Percentiles rank a stretch among this genome's conserved stretches.
Conservation (phyloP, 2,329 filamentous ascomycete species). For the Huntiella abstrusa region DNA sequence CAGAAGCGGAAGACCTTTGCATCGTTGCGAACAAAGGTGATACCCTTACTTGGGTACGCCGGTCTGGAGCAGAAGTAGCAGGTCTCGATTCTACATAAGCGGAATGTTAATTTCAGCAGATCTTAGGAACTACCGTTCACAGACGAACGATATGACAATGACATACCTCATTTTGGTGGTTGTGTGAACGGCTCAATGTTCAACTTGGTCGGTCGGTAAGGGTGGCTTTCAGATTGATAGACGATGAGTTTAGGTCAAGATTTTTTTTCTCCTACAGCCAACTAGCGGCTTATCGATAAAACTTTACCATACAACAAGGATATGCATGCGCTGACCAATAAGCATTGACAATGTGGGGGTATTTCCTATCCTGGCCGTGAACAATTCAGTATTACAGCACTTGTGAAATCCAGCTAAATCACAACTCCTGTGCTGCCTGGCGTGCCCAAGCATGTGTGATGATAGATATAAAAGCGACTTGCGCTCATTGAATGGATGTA, state of each 20-base stretch:
- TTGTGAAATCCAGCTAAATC: constrained; percentile 2
- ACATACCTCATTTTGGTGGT: constrained; percentile 13
- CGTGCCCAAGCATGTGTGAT: background rate
- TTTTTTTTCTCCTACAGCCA: constrained; percentile 9
- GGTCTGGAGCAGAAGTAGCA: constrained; percentile 30
- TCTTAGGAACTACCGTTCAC: background rate
- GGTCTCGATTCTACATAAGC: constrained; percentile 22
- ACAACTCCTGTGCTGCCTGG: constrained; percentile 8
- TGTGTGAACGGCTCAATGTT: constrained; percentile 2
- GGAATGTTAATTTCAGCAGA: constrained; percentile 1
- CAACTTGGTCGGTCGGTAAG: constrained; percentile 1
- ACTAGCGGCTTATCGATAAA: constrained; percentile 10
- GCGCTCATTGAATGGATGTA: background rate
- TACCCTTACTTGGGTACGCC: constrained; percentile 37
- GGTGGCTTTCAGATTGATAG: constrained; percentile 1
- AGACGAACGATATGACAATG: background rate
- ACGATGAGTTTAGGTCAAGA: constrained; percentile 9
- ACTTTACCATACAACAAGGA: background rate
- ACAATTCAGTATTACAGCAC: too few species aligned
- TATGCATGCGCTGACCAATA: constrained; percentile 1
- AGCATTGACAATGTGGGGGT: background rate
- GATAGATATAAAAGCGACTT: background rate
- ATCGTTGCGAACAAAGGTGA: constrained; percentile 32
- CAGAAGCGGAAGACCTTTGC: constrained; percentile 36
- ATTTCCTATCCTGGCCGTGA: background rate